A percentile compares a stretch with the other conserved stretches of the same genome.
These are phyloP conservation scores for Kodamaea leandrae DNA, from an alignment of 805 yeast species.

Conservation along the genomic window DNA sequence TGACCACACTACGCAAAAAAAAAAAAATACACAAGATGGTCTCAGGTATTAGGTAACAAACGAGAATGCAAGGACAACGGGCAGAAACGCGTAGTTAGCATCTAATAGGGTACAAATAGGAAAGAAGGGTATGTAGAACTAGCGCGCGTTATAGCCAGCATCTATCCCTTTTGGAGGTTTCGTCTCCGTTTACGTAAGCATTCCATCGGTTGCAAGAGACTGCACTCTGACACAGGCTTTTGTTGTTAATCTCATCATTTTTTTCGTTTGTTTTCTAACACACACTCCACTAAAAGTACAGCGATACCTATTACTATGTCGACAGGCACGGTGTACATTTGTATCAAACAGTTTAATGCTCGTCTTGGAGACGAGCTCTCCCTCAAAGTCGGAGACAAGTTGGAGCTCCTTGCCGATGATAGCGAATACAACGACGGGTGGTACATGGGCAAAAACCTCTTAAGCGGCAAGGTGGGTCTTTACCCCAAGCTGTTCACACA, in stretches of 20 bases:
- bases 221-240: too few relatives aligned
- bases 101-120: neutral
- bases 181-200: too few relatives aligned
- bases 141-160: neutral
- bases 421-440: constrained; percentile 94
- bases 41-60: neutral
- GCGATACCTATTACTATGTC: constrained; percentile 9
- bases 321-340: constrained; percentile 42
- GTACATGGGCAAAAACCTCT: constrained; percentile 84
- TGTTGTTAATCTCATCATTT: neutral
- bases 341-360: constrained; percentile 83
- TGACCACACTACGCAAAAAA: neutral
- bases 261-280: neutral
- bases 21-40: neutral
- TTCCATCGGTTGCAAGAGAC: too few relatives aligned
- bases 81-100: neutral
- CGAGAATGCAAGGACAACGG: neutral
- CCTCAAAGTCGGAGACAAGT: constrained; percentile 75
- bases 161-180: too few relatives aligned
- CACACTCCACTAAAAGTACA: constrained; percentile 1
- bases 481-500: constrained; percentile 90
- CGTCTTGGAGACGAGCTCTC: constrained; percentile 88
- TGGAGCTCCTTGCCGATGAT: constrained; percentile 90
- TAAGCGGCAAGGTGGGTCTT: constrained; percentile 74
- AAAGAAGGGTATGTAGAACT: neutral